Percentiles rank a stretch among this genome's conserved stretches.
Conservation (phyloP, 2,329 filamentous ascomycete genomes). For the Alternaria brassicicola region DNA sequence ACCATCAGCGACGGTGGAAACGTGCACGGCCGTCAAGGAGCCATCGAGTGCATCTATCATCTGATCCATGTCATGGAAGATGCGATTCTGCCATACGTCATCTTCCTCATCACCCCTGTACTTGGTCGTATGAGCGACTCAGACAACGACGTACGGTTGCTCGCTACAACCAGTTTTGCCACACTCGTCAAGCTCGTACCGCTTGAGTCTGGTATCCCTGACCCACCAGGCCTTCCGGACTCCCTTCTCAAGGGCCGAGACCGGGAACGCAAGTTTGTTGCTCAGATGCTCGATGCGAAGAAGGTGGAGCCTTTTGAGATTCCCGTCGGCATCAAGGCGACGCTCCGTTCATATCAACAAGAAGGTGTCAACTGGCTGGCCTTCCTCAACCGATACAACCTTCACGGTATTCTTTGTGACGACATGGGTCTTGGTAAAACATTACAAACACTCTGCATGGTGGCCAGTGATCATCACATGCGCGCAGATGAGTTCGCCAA, state of each 20-base stretch:
- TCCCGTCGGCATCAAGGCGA: slow-evolving; percentile 95
- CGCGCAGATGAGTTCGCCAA: slow-evolving; percentile 88
- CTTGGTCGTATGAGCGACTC: slow-evolving; percentile 98
- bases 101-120: slow-evolving; percentile 97
- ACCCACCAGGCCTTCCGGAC: slow-evolving; percentile 89
- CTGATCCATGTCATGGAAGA: slow-evolving; percentile 99
- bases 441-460: slow-evolving; percentile 94
- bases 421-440: slow-evolving; percentile 99
- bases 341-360: slow-evolving; percentile 95
- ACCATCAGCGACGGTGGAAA: slow-evolving; percentile 91
- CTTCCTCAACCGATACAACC: slow-evolving; percentile 96
- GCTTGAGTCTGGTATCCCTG: slow-evolving; percentile 94
- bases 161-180: slow-evolving; percentile 95
- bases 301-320: slow-evolving; percentile 95
- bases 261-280: slow-evolving; percentile 93
- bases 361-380: slow-evolving; percentile 99
- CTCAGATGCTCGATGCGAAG: slow-evolving; percentile 93
- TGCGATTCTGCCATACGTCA: slow-evolving; percentile 92
- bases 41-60: slow-evolving; percentile 94
- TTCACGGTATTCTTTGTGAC: slow-evolving; percentile 97
- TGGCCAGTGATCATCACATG: slow-evolving; percentile 95
- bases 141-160: slow-evolving; percentile 90
- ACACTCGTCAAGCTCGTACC: slow-evolving; percentile 97
- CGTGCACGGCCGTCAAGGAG: slow-evolving; percentile 86
- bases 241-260: slow-evolving; percentile 89